These are phyloP conservation scores for Raddia distichophylla DNA, from an alignment of 176 grass and related monocot species.

Conservation along the genomic window DNA sequence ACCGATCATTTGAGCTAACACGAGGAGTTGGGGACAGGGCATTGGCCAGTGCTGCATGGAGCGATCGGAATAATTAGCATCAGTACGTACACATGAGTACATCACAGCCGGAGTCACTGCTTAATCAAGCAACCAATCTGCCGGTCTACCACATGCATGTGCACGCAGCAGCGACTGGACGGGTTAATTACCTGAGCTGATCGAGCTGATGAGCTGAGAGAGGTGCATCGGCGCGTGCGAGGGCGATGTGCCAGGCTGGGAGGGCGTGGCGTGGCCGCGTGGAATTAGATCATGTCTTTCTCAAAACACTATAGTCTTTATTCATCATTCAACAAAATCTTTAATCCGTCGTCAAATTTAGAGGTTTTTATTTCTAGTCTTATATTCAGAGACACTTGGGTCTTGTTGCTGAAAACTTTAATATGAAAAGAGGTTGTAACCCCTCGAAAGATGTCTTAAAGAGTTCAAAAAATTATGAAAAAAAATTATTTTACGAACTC, in stretches of 20 bases:
- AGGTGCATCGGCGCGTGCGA: background rate
- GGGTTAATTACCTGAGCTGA: background rate
- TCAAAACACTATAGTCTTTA: no score
- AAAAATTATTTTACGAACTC: no score
- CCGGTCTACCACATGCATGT: background rate
- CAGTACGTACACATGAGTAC: background rate
- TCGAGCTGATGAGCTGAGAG: background rate
- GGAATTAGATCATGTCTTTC: no score
- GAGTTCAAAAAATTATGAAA: no score
- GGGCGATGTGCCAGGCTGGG: conserved; percentile 11
- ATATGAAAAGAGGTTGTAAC: no score
- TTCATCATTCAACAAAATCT: no score
- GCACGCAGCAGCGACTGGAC: background rate
- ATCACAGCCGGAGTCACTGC: background rate
- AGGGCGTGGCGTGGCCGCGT: background rate
- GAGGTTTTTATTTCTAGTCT: no score
- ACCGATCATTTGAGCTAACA: background rate
- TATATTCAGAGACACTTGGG: no score
- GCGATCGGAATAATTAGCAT: background rate
- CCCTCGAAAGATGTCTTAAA: no score
- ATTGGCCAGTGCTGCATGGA: background rate
- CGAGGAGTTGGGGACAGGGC: background rate
- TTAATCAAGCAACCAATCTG: background rate
- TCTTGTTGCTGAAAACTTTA: no score
- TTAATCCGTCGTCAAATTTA: no score